phyloP scores from a whole-genome alignment of 2,329 filamentous ascomycete species.

The Scorias spongiosa region DNA sequence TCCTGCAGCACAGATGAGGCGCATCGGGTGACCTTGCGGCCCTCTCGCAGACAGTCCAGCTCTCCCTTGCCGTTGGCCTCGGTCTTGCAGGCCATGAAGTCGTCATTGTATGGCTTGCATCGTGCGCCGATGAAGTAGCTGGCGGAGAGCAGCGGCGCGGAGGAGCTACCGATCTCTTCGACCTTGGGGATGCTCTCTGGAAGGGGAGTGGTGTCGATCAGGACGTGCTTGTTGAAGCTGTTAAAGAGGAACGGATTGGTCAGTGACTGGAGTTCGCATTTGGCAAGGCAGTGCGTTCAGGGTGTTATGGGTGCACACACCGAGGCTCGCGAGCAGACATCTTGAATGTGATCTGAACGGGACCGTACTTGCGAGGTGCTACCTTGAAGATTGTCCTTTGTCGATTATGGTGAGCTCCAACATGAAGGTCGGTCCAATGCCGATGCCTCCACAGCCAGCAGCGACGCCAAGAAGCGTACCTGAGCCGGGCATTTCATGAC shows the following conservation, averaged over 20 bases:
- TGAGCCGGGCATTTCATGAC: slow-evolving; percentile 1
- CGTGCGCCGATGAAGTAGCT: slow-evolving; percentile 94
- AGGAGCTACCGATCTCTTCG: slow-evolving; percentile 82
- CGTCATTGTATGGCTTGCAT: slow-evolving; percentile 92
- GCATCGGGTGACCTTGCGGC: slow-evolving; percentile 89
- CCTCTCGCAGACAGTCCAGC: slow-evolving; percentile 90
- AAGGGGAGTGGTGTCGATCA: slow-evolving; percentile 92
- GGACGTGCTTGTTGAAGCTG: slow-evolving; percentile 88
- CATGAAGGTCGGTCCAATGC: neutral
- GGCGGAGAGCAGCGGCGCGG: slow-evolving; percentile 79
- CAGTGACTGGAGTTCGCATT: slow-evolving; percentile 5
- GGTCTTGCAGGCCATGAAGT: slow-evolving; percentile 99
- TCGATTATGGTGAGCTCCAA: no score
- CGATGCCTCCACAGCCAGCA: neutral
- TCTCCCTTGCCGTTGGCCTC: slow-evolving; percentile 84
- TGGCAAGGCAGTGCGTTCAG: neutral
- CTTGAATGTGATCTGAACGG: slow-evolving; percentile 22
- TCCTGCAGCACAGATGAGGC: slow-evolving; percentile 93
- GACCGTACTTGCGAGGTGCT: no score
- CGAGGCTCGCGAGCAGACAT: slow-evolving; percentile 48
- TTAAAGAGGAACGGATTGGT: slow-evolving; percentile 2
- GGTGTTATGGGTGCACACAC: slow-evolving; percentile 27
- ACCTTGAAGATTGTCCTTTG: no score
- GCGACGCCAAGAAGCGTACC: neutral
- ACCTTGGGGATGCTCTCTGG: slow-evolving; percentile 85